These are phyloP conservation scores for Aspergillus bombycis DNA, from an alignment of 2,329 filamentous ascomycete species.

Conservation along the genomic window DNA sequence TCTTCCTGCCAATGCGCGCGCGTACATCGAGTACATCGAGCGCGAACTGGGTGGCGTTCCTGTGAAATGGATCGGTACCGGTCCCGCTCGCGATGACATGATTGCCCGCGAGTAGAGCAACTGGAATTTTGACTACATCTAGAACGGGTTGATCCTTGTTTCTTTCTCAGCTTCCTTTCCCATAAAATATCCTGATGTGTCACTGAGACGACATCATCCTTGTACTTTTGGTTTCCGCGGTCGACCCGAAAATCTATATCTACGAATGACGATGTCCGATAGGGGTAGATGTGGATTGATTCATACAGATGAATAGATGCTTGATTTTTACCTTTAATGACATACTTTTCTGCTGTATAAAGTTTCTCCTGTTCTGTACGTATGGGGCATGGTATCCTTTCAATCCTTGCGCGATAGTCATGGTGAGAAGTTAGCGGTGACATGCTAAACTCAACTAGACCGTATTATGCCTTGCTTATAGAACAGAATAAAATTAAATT, in stretches of 20 bases:
- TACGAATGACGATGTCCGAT: background rate
- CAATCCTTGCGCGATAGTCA: background rate
- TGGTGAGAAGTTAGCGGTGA: background rate
- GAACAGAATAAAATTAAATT: too few relatives aligned
- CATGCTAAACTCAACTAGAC: background rate
- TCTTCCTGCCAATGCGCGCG: constrained; percentile 59
- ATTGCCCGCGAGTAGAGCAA: constrained; percentile 48
- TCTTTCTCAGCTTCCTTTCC: background rate
- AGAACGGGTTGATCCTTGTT: constrained; percentile 4
- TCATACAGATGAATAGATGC: constrained; percentile 8
- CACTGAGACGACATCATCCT: background rate
- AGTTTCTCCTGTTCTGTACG: background rate
- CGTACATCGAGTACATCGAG: constrained; percentile 67
- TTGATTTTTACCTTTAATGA: background rate
- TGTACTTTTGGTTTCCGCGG: background rate
- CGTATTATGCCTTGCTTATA: background rate
- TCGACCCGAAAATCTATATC: background rate
- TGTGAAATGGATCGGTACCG: constrained; percentile 66
- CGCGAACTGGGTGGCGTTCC: constrained; percentile 56
- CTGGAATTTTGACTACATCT: background rate
- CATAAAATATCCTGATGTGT: constrained; percentile 1
- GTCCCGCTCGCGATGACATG: constrained; percentile 65
- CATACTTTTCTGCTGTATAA: background rate
- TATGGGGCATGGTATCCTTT: background rate
- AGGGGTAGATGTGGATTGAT: constrained; percentile 4